These are phyloP conservation scores for Quercus robur DNA, from an alignment of 306 rosid genomes.

Conservation along the genomic window DNA sequence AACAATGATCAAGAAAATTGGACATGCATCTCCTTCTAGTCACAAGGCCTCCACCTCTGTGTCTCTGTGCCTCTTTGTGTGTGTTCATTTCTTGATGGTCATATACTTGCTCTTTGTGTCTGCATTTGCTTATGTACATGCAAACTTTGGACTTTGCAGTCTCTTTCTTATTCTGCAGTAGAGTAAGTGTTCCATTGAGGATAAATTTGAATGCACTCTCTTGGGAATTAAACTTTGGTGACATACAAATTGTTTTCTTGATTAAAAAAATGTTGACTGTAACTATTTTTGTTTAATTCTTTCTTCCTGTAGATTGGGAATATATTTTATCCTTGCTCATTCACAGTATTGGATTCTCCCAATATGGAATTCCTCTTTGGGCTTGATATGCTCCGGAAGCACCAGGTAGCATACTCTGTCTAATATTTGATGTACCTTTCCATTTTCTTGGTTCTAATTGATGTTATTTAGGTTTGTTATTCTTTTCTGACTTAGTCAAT, in stretches of 20 bases:
- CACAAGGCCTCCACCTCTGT: neutral
- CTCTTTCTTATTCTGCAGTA: neutral
- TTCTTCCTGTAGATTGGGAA: slow-evolving; percentile 64
- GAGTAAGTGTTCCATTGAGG: neutral
- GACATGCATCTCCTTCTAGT: neutral
- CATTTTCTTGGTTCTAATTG: slow-evolving; percentile 11
- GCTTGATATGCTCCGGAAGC: slow-evolving; percentile 97
- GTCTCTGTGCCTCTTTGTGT: neutral
- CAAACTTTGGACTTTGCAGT: neutral
- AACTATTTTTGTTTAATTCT: neutral
- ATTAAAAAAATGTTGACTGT: neutral
- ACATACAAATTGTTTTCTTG: neutral
- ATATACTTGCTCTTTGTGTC: neutral
- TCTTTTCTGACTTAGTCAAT: slow-evolving; percentile 22
- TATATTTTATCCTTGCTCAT: slow-evolving; percentile 93
- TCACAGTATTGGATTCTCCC: slow-evolving; percentile 79
- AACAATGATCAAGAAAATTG: neutral
- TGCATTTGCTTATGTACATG: neutral
- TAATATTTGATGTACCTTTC: neutral
- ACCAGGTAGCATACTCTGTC: slow-evolving; percentile 66
- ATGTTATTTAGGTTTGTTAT: slow-evolving; percentile 3
- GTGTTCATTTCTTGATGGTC: neutral
- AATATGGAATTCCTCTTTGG: slow-evolving; percentile 98
- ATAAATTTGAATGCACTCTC: neutral
- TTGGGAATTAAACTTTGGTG: neutral